A percentile compares a stretch with the other conserved stretches of the same genome.
These are phyloP conservation scores for Paraleonurus japonicus DNA, from an alignment of 257 asterid genomes.

Conservation along the genomic window DNA sequence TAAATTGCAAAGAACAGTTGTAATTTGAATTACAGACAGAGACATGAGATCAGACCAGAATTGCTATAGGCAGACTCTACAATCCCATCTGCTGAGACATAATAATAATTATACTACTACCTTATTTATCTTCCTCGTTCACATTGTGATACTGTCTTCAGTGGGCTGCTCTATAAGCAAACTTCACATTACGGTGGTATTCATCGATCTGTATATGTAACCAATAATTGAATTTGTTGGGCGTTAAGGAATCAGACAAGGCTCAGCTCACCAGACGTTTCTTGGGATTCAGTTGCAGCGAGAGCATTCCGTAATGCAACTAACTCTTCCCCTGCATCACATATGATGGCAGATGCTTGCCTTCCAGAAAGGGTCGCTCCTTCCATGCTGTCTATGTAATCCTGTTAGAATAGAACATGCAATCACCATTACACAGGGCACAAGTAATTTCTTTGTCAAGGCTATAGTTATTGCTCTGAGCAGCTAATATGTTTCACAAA, in stretches of 20 bases:
- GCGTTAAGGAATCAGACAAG: slow-evolving; percentile 37
- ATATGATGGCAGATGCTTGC: slow-evolving; percentile 87
- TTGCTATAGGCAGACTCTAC: background rate
- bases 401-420: slow-evolving; percentile 43
- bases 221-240: background rate
- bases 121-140: slow-evolving; percentile 2
- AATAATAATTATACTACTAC: background rate
- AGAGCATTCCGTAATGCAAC: slow-evolving; percentile 52
- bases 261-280: slow-evolving; percentile 52
- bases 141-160: background rate
- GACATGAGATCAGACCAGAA: slow-evolving; percentile 8
- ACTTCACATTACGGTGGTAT: background rate
- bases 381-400: slow-evolving; percentile 99
- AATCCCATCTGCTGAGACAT: background rate
- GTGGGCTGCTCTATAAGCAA: background rate
- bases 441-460: background rate
- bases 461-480: background rate
- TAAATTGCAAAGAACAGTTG: background rate
- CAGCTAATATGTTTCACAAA: too few species aligned
- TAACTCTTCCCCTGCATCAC: slow-evolving; percentile 80
- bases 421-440: too few species aligned
- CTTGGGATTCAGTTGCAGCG: slow-evolving; percentile 26
- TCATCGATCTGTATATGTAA: background rate
- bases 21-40: slow-evolving; percentile 4
- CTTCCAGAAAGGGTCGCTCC: slow-evolving; percentile 97